These are phyloP conservation scores for Actinomortierella ambigua DNA, from an alignment of 371 early-diverging fungal species.

Conservation along the genomic window DNA sequence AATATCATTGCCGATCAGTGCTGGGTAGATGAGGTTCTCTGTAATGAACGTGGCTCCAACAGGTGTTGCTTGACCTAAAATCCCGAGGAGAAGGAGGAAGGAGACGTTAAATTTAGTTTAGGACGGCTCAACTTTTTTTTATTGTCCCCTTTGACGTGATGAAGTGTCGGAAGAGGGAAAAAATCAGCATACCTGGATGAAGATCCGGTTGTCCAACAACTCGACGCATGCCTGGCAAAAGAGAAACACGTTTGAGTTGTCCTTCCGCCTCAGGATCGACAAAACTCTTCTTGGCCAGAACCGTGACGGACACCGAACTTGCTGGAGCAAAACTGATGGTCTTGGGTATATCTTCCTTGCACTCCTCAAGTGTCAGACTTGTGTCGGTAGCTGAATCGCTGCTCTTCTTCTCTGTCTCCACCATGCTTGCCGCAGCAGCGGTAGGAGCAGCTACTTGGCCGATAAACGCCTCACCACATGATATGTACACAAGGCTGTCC, in stretches of 20 bases:
- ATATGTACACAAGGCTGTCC: constrained; percentile 41
- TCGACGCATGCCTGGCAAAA: constrained; percentile 44
- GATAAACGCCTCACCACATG: constrained; percentile 35
- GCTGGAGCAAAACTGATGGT: constrained; percentile 9
- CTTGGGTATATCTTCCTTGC: too few species aligned
- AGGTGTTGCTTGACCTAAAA: constrained; percentile 28
- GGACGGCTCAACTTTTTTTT: too few species aligned
- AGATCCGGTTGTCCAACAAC: constrained; percentile 61
- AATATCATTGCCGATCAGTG: constrained; percentile 60
- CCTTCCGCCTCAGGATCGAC: constrained; percentile 51
- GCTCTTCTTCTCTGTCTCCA: not conserved
- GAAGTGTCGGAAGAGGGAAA: too few species aligned
- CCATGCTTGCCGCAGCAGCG: not conserved
- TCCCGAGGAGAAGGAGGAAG: not conserved
- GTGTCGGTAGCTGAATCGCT: constrained; percentile 6
- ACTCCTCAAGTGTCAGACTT: not conserved
- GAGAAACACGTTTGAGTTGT: constrained; percentile 49
- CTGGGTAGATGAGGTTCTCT: constrained; percentile 51
- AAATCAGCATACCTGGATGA: constrained; percentile 50
- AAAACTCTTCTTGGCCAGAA: constrained; percentile 45
- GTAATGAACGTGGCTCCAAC: constrained; percentile 54
- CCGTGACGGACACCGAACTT: constrained; percentile 34
- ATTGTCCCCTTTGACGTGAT: too few species aligned
- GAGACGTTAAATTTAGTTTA: not conserved
- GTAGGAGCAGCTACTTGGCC: constrained; percentile 17